These are phyloP conservation scores for Kwoniella bestiolae DNA, from an alignment of 768 basidiomycete genomes.

Conservation along the genomic window DNA sequence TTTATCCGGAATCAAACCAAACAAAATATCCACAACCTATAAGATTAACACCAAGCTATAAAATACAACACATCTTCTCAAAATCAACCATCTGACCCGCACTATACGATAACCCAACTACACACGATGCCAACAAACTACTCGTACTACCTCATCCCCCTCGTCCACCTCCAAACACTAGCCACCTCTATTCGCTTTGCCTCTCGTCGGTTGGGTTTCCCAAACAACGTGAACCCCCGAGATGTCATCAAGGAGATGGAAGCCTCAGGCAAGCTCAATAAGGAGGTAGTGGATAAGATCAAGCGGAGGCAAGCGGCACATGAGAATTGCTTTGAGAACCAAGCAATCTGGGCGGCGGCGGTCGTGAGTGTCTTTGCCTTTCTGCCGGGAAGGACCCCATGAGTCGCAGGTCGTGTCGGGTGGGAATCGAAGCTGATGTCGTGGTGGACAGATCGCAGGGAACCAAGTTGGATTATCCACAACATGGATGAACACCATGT, in stretches of 20 bases:
- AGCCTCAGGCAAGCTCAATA: conserved; percentile 38
- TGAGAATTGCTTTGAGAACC: conserved; percentile 42
- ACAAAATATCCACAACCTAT: background rate
- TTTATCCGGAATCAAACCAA: conserved; percentile 7
- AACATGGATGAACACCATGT: conserved; percentile 41
- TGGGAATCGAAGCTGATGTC: no score
- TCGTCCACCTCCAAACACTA: conserved; percentile 39
- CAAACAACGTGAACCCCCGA: conserved; percentile 43
- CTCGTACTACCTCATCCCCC: conserved; percentile 43
- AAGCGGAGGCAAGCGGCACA: conserved; percentile 45
- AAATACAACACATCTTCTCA: background rate
- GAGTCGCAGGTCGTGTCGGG: no score
- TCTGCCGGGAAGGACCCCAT: no score
- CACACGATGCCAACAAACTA: conserved; percentile 31
- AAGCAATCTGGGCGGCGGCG: conserved; percentile 33
- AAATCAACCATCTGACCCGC: background rate
- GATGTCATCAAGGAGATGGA: conserved; percentile 31
- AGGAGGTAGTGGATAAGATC: conserved; percentile 34
- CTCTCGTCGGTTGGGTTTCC: conserved; percentile 24
- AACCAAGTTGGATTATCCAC: conserved; percentile 37
- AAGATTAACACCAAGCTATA: background rate
- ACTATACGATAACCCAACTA: background rate
- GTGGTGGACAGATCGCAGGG: conserved; percentile 35
- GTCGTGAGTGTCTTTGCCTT: conserved; percentile 35
- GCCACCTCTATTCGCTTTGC: conserved; percentile 33